Percentiles rank a stretch among this genome's conserved stretches.
These are phyloP conservation scores for Skeletonema costatum DNA, from an alignment of 108 stramenopile genomes.

Conservation along the genomic window DNA sequence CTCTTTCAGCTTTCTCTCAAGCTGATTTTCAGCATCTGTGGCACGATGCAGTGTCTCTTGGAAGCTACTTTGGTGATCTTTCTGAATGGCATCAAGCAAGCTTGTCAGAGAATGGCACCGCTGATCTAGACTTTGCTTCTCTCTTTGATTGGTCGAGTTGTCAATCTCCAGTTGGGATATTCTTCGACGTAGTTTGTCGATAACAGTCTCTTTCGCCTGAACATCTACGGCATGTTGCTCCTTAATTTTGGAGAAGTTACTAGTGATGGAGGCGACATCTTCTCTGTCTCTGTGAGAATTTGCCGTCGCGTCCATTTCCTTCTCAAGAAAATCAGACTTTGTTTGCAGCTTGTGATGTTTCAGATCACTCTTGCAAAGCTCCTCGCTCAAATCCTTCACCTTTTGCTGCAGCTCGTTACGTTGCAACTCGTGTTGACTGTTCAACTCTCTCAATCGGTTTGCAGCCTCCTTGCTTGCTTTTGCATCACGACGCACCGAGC, in stretches of 20 bases:
- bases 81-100: neutral
- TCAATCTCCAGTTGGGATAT: conserved; percentile 27
- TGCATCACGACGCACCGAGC: conserved; percentile 9
- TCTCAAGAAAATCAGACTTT: conserved; percentile 21
- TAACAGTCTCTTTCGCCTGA: conserved; percentile 8
- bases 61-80: conserved; percentile 3
- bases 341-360: conserved; percentile 16
- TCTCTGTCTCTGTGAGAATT: conserved; percentile 12
- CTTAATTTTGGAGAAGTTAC: conserved; percentile 22
- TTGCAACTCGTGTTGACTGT: conserved; percentile 3
- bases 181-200: conserved; percentile 22
- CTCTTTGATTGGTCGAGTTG: conserved; percentile 20
- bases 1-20: conserved; percentile 15
- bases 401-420: conserved; percentile 15
- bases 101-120: conserved; percentile 25
- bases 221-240: conserved; percentile 11
- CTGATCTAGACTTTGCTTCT: conserved; percentile 23
- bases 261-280: neutral
- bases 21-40: conserved; percentile 7
- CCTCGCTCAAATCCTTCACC: conserved; percentile 30
- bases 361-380: conserved; percentile 26
- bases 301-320: conserved; percentile 22
- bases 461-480: conserved; percentile 15
- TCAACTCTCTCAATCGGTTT: neutral
- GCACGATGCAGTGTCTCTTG: conserved; percentile 17